These are phyloP conservation scores for Rostrohypoxylon terebratum DNA, from an alignment of 495 filamentous ascomycete genomes.

Conservation along the genomic window DNA sequence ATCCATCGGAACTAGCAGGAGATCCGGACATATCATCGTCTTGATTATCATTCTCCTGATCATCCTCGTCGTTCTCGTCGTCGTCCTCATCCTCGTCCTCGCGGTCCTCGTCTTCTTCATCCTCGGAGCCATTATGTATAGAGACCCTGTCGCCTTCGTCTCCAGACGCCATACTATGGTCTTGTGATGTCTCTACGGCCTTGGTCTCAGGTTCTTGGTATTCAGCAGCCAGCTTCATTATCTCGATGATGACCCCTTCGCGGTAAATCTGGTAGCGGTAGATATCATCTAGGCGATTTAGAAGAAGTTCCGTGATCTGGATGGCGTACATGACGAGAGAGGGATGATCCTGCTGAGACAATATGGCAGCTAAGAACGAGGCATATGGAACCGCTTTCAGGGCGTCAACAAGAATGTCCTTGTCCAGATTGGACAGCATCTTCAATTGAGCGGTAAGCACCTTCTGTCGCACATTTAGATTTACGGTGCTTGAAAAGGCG, in stretches of 20 bases:
- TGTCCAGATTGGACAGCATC: constrained; percentile 96
- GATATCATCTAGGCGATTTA: constrained; percentile 83
- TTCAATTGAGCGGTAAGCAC: constrained; percentile 95
- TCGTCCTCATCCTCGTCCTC: constrained; percentile 70
- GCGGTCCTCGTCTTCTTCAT: constrained; percentile 62
- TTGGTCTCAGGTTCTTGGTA: constrained; percentile 51
- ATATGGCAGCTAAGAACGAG: constrained; percentile 95
- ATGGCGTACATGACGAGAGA: constrained; percentile 87
- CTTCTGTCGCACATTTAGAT: constrained; percentile 96
- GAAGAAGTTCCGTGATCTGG: constrained; percentile 86
- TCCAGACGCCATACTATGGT: constrained; percentile 62
- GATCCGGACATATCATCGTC: constrained; percentile 76
- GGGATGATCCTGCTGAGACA: constrained; percentile 94
- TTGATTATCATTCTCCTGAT: constrained; percentile 65
- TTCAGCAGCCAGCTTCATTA: constrained; percentile 74
- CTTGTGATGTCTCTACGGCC: constrained; percentile 53
- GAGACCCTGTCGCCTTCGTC: constrained; percentile 67
- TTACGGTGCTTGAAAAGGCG: constrained; percentile 97
- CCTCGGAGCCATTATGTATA: constrained; percentile 58
- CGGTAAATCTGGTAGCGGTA: constrained; percentile 98
- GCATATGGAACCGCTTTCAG: constrained; percentile 93
- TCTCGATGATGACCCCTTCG: constrained; percentile 95
- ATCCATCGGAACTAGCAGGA: constrained; percentile 70
- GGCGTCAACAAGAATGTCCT: constrained; percentile 83
- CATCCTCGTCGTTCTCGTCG: constrained; percentile 62